Percentiles rank a stretch among this genome's conserved stretches.
These are phyloP conservation scores for Lagenidium sp. DNA, from an alignment of 352 stramenopile species.

Conservation along the genomic window DNA sequence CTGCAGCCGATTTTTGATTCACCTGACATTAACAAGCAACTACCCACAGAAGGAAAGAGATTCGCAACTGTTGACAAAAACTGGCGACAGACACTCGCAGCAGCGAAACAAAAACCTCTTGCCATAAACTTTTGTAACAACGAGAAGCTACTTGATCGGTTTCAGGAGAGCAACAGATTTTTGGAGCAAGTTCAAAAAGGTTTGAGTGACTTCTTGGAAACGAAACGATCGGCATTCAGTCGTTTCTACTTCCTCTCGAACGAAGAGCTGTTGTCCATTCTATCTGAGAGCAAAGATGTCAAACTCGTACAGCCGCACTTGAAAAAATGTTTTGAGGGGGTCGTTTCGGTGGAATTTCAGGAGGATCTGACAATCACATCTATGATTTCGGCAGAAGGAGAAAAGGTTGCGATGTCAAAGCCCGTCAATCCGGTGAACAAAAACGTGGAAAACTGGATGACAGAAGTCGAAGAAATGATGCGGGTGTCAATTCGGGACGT, in stretches of 20 bases:
- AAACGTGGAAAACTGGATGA: constrained; percentile 96
- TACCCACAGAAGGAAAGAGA: constrained; percentile 90
- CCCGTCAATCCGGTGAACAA: constrained; percentile 89
- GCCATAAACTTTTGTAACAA: constrained; percentile 92
- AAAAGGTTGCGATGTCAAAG: constrained; percentile 80
- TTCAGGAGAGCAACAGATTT: constrained; percentile 91
- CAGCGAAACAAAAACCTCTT: constrained; percentile 76
- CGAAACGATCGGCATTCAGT: constrained; percentile 89
- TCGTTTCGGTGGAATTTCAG: constrained; percentile 90
- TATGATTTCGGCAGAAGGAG: constrained; percentile 89
- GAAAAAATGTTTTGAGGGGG: constrained; percentile 95
- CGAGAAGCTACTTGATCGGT: constrained; percentile 87
- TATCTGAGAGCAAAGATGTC: constrained; percentile 94
- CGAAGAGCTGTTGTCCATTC: constrained; percentile 92
- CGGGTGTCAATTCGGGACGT: constrained; percentile 85
- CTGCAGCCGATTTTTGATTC: constrained; percentile 95
- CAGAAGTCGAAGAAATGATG: constrained; percentile 92
- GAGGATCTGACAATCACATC: constrained; percentile 86
- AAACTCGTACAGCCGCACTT: constrained; percentile 92
- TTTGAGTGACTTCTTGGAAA: constrained; percentile 93
- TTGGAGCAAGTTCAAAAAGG: constrained; percentile 95
- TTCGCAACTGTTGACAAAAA: constrained; percentile 95
- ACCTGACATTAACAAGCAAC: constrained; percentile 94
- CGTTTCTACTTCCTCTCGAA: constrained; percentile 96
- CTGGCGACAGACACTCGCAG: constrained; percentile 86